These are phyloP conservation scores for Orbilia javanica DNA, from an alignment of 2,329 filamentous ascomycete species.

Conservation along the genomic window DNA sequence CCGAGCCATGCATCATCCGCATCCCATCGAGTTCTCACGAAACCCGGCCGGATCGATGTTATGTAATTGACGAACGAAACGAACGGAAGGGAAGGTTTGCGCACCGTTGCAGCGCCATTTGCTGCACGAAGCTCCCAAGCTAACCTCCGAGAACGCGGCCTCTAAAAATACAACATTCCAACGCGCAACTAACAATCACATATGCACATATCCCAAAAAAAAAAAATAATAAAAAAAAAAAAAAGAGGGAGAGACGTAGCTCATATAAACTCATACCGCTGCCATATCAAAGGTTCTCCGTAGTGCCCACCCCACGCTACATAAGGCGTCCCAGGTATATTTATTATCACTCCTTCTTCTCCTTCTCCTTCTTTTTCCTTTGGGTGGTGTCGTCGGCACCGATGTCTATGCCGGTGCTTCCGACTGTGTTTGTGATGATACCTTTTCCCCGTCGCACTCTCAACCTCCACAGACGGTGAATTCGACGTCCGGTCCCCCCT, in stretches of 20 bases:
- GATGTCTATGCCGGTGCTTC: constrained; percentile 36
- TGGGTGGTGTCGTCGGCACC: background rate
- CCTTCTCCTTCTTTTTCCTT: background rate
- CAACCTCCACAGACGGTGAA: background rate
- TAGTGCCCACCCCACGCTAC: constrained; percentile 9
- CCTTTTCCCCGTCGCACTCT: background rate
- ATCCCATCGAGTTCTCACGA: background rate
- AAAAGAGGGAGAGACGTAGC: background rate
- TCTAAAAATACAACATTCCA: constrained; percentile 10
- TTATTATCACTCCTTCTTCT: background rate
- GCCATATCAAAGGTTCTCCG: background rate
- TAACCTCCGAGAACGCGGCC: constrained; percentile 2
- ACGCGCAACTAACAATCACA: background rate
- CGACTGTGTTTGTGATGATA: constrained; percentile 6
- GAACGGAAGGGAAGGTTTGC: no score
- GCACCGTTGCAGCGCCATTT: no score
- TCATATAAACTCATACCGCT: constrained; percentile 7
- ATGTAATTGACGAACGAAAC: no score
- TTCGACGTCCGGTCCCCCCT: background rate
- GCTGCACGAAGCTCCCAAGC: background rate
- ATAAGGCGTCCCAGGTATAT: background rate
- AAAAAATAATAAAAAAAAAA: no score
- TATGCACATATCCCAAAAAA: no score
- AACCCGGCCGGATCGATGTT: constrained; percentile 4
- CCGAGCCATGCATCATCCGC: constrained; percentile 3